Percentiles rank a stretch among this genome's conserved stretches.
These are phyloP conservation scores for Calonectria henricotiae DNA, from an alignment of 2,329 filamentous ascomycete species.

Conservation along the genomic window DNA sequence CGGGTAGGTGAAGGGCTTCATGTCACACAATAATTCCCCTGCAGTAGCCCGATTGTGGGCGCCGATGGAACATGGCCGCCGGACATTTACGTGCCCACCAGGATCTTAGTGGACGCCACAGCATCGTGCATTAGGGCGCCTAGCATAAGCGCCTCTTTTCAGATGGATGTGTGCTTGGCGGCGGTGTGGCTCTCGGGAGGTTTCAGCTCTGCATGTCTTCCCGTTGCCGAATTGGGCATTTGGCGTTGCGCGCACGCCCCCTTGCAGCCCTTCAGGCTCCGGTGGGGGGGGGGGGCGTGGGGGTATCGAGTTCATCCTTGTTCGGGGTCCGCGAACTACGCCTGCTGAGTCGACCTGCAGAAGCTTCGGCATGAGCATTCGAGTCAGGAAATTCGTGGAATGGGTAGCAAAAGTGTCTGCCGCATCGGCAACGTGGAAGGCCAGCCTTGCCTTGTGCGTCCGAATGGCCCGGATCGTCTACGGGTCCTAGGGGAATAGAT, in stretches of 20 bases:
- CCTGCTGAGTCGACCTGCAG: not conserved
- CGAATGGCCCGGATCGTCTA: conserved; percentile 10
- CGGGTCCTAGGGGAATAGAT: conserved; percentile 9
- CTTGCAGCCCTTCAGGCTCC: not conserved
- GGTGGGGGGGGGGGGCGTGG: no score
- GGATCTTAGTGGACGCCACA: conserved; percentile 22
- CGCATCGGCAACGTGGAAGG: conserved; percentile 5
- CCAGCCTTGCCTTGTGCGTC: conserved; percentile 19
- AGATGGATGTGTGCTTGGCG: not conserved
- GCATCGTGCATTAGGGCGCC: not conserved
- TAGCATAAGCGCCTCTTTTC: conserved; percentile 14
- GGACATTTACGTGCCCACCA: conserved; percentile 20
- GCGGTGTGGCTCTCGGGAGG: conserved; percentile 22
- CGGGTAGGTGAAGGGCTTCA: conserved; percentile 1
- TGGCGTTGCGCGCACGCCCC: not conserved
- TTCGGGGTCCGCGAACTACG: not conserved
- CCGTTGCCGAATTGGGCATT: conserved; percentile 8
- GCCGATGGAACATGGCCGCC: conserved; percentile 18
- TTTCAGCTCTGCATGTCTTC: conserved; percentile 10
- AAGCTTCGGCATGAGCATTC: not conserved
- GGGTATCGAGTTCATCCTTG: no score
- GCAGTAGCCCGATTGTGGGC: conserved; percentile 7
- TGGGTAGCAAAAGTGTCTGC: conserved; percentile 14
- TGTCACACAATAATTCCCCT: conserved; percentile 26
- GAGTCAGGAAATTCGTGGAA: conserved; percentile 10